phyloP scores from a whole-genome alignment of 805 yeast species.

The Cyberlindnera suaveolens region DNA sequence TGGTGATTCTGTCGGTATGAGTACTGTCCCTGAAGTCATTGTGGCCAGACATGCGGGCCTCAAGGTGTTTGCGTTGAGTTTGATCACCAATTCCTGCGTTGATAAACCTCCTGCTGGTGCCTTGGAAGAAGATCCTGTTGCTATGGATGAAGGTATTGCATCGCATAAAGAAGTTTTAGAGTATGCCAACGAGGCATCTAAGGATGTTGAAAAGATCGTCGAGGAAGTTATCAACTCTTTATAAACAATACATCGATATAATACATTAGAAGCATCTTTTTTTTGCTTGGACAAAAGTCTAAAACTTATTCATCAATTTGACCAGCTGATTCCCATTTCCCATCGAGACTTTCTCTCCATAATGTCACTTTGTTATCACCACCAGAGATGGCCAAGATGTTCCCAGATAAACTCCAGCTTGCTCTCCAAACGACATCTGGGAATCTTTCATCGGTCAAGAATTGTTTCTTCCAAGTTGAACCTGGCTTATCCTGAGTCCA shows the following conservation, averaged over 20 bases:
- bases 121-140: conserved; percentile 43
- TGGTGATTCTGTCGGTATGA: conserved; percentile 96
- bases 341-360: conserved; percentile 92
- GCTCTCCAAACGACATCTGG: conserved; percentile 99
- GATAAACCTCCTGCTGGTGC: conserved; percentile 64
- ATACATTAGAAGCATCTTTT: neutral
- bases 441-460: conserved; percentile 72
- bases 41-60: conserved; percentile 87
- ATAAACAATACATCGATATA: neutral
- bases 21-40: conserved; percentile 93
- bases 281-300: neutral
- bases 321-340: conserved; percentile 97
- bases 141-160: conserved; percentile 71
- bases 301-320: conserved; percentile 71
- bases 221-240: conserved; percentile 48
- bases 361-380: conserved; percentile 94
- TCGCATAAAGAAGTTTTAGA: conserved; percentile 89
- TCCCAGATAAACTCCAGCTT: conserved; percentile 95
- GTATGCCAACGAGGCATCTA: conserved; percentile 72
- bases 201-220: conserved; percentile 69
- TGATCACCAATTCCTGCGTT: conserved; percentile 82
- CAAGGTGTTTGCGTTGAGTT: conserved; percentile 74
- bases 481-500: conserved; percentile 80
- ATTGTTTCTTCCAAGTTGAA: conserved; percentile 75
- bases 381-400: conserved; percentile 89